Base-by-base conservation (phyloP, 495 filamentous ascomycete genomes). In the Hypoxylon perforatum region DNA sequence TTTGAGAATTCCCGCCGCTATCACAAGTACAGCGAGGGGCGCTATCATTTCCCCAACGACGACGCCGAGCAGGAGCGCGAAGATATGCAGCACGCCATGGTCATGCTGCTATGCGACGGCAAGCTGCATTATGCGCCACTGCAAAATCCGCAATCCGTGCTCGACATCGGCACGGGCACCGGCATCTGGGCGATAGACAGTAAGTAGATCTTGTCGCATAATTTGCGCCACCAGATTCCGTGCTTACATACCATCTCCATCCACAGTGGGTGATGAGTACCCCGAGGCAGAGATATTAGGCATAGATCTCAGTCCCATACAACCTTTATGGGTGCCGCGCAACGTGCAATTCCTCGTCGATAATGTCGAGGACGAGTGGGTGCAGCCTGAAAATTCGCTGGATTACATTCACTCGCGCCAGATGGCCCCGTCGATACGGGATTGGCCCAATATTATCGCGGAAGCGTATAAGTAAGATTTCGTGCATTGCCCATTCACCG, bases 1-100 rank as follows among this genome's bases (percentile, higher is more conserved):
- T 82, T 81, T 61, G 86, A 89, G 69, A 89, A 89, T 67, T 86
- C 85, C 8, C 76, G 86, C 19, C 78, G 86, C 33, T 89, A 89
- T 65, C 86, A 88, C 64, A 81, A 78, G 62, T 88, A 86, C 63
- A 79, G 79, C 28, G 83, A 86, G 63, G 87, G 88, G 14, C 72
- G 70, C 19, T 87, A 88, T 59, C 73, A 83, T 19, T 80, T 88
- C 54, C 86, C 85, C 4, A 86, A 87, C 63, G 85, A 87, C 58
- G 83, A 87, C 49, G 65, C 69, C n/a, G 79, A 83, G 65, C 79
- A 81, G 57, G 68, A 78, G 36, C 72, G 80, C 25, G 75, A 81
- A 44, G 80, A 82, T 52, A 76, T 82, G 69, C 79, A 80, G 67
- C 81, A 73, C 59, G 74, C 71, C 25, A 69, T 76, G 66, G 74